phyloP scores from a whole-genome alignment of 2,329 filamentous ascomycete genomes.

The Penicillium sp. region DNA sequence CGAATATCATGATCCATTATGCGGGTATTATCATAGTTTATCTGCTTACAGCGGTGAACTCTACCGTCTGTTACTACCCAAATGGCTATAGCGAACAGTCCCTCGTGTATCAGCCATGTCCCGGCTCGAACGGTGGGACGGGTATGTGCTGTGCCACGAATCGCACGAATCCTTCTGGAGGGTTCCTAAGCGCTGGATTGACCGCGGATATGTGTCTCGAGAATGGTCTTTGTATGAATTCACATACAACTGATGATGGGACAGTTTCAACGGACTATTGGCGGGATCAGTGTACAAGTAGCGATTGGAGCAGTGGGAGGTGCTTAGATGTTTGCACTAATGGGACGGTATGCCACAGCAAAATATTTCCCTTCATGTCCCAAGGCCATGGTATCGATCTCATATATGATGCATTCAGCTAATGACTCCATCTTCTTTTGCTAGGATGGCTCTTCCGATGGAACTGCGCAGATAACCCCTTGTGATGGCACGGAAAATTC shows the following conservation, averaged over 20 bases:
- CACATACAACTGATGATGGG: background rate
- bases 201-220: constrained; percentile 1
- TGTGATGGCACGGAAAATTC: constrained; percentile 2
- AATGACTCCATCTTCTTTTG: too few relatives aligned
- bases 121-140: background rate
- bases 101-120: background rate
- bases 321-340: background rate
- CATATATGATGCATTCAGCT: too few relatives aligned
- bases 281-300: background rate
- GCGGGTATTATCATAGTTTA: too few relatives aligned
- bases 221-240: constrained; percentile 1
- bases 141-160: constrained; percentile 3
- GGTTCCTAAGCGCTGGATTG: background rate
- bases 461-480: background rate
- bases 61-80: too few relatives aligned
- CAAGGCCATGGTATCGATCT: too few relatives aligned
- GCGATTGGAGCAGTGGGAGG: background rate
- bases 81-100: too few relatives aligned
- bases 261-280: background rate
- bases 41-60: too few relatives aligned
- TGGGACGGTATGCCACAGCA: background rate
- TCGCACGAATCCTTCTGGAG: background rate
- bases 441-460: too few relatives aligned
- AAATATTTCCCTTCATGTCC: background rate
- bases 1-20: too few relatives aligned